These are phyloP conservation scores for Fusarium austroafricanum DNA, from an alignment of 2,329 filamentous ascomycete species.

Conservation along the genomic window DNA sequence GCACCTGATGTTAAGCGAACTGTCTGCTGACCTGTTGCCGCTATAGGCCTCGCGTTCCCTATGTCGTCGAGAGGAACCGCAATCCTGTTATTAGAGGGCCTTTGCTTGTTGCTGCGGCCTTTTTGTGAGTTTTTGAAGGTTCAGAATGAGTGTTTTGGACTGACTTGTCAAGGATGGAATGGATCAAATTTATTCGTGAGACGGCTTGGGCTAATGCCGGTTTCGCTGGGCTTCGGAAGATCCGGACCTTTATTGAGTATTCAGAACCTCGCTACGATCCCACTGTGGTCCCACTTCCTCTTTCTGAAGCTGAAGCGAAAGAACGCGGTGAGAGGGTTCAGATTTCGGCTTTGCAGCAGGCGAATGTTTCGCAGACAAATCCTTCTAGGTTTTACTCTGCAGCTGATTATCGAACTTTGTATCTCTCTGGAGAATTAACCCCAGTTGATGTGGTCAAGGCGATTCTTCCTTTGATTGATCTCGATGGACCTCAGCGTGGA, in stretches of 20 bases:
- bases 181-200: slow-evolving; percentile 40
- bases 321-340: slow-evolving; percentile 11
- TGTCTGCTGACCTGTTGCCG: slow-evolving; percentile 25
- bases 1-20: not conserved
- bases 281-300: slow-evolving; percentile 55
- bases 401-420: slow-evolving; percentile 59
- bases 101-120: slow-evolving; percentile 32
- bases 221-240: slow-evolving; percentile 67
- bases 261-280: slow-evolving; percentile 62
- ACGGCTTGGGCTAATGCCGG: slow-evolving; percentile 69
- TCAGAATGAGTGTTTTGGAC: accelerated
- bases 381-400: slow-evolving; percentile 50
- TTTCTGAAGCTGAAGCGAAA: slow-evolving; percentile 58
- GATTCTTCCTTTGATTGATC: slow-evolving; percentile 59
- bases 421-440: slow-evolving; percentile 58
- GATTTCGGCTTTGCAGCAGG: not conserved
- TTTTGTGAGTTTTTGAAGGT: slow-evolving; percentile 12
- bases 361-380: slow-evolving; percentile 45
- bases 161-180: slow-evolving; percentile 41
- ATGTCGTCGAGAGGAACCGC: slow-evolving; percentile 27
- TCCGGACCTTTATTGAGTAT: slow-evolving; percentile 63
- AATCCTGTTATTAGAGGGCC: slow-evolving; percentile 35
- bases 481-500: slow-evolving; percentile 52
- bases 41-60: slow-evolving; percentile 33
- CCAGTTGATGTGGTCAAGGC: slow-evolving; percentile 59